These are phyloP conservation scores for Fusarium marasasianum DNA, from an alignment of 2,329 filamentous ascomycete species.

Conservation along the genomic window DNA sequence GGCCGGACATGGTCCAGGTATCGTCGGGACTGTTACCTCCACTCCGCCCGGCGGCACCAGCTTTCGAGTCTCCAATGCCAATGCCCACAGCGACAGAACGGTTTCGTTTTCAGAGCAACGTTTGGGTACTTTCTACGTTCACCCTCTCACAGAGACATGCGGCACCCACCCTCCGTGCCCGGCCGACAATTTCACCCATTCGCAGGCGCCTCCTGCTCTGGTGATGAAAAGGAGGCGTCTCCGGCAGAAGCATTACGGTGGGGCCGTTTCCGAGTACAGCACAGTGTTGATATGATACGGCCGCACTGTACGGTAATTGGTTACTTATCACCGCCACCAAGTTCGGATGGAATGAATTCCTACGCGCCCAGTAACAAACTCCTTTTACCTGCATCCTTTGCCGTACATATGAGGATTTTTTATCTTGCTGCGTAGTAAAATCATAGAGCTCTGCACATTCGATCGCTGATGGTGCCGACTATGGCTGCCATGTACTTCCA, in stretches of 20 bases:
- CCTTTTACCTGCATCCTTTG: not conserved
- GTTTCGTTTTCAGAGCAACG: not conserved
- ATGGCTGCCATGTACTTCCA: not conserved
- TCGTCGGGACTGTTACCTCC: slow-evolving; percentile 21
- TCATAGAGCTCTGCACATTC: too few species aligned
- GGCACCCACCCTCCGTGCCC: slow-evolving; percentile 12
- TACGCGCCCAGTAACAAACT: not conserved
- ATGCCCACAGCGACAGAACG: not conserved
- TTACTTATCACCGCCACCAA: not conserved
- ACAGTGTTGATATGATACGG: slow-evolving; percentile 10
- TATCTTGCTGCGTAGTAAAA: not conserved
- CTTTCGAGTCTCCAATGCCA: not conserved
- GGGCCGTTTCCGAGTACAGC: slow-evolving; percentile 28
- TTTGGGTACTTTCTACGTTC: not conserved
- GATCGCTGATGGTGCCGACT: not conserved
- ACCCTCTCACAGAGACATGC: slow-evolving; percentile 12
- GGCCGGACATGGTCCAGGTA: slow-evolving; percentile 32
- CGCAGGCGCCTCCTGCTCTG: slow-evolving; percentile 10
- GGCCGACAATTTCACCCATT: slow-evolving; percentile 10
- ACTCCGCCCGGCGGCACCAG: slow-evolving; percentile 19
- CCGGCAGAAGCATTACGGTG: slow-evolving; percentile 26
- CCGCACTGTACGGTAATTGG: slow-evolving; percentile 14
- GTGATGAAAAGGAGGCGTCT: slow-evolving; percentile 22
- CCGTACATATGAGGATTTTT: not conserved
- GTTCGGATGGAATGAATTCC: not conserved